Percentiles rank a stretch among this genome's conserved stretches.
phyloP scores from a whole-genome alignment of 164 flowering plant species.

The Litsea cubeba region DNA sequence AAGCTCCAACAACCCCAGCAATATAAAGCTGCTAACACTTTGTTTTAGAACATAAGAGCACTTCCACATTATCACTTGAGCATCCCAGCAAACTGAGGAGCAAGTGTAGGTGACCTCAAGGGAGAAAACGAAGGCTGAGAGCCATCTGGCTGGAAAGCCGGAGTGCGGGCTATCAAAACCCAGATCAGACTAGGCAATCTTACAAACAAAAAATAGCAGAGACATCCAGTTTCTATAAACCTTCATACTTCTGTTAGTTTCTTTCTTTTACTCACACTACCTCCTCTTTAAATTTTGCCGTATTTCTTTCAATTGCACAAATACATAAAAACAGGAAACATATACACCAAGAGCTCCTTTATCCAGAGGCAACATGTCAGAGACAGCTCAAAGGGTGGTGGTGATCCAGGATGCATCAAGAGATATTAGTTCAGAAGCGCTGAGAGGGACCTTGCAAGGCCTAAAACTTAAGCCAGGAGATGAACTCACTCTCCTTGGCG shows the following conservation, averaged over 20 bases:
- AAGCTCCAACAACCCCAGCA: neutral
- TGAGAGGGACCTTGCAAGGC: slow-evolving; percentile 30
- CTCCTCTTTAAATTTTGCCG: neutral
- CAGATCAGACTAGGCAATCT: neutral
- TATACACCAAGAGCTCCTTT: neutral
- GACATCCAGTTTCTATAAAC: too few species aligned
- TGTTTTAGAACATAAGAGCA: too few species aligned
- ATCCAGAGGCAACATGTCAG: slow-evolving; percentile 15
- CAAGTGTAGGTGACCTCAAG: too few species aligned
- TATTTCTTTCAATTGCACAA: neutral
- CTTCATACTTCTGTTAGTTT: neutral
- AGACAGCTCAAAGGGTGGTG: slow-evolving; percentile 42
- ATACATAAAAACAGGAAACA: neutral
- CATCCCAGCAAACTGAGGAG: neutral
- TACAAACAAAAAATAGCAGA: too few species aligned
- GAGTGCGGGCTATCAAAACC: neutral
- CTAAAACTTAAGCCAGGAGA: slow-evolving; percentile 53
- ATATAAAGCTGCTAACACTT: neutral
- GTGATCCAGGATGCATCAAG: slow-evolving; percentile 58
- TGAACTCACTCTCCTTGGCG: slow-evolving; percentile 44
- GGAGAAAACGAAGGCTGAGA: too few species aligned
- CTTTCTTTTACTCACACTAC: neutral
- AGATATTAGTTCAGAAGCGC: slow-evolving; percentile 36
- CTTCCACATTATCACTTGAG: neutral
- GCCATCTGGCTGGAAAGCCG: too few species aligned